A percentile compares a stretch with the other conserved stretches of the same genome.
These are phyloP conservation scores for Puccinia novopanici DNA, from an alignment of 1,284 basidiomycete genomes.

Conservation along the genomic window DNA sequence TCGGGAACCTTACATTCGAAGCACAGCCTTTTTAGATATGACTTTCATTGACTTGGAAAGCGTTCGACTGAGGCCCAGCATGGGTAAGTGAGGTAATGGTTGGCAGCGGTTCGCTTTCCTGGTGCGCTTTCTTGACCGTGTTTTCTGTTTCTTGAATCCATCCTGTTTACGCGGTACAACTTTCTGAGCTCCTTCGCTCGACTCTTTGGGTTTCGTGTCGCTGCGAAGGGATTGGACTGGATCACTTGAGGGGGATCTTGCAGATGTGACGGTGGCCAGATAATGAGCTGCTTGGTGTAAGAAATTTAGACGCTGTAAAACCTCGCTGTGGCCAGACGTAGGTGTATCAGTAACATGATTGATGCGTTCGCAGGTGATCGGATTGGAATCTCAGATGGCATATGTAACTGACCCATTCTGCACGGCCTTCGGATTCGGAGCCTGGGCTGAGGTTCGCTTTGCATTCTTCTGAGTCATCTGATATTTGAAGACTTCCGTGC, in stretches of 20 bases:
- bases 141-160: neutral
- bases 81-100: slow-evolving; percentile 6
- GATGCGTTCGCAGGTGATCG: no score
- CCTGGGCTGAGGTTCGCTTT: no score
- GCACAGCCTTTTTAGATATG: slow-evolving; percentile 34
- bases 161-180: neutral
- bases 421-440: no score
- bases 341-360: neutral
- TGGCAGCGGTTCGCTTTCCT: neutral
- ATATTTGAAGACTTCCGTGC: no score
- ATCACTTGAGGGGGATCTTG: neutral
- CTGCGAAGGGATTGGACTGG: neutral
- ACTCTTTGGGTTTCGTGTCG: neutral
- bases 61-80: slow-evolving; percentile 34
- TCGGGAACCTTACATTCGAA: slow-evolving; percentile 31
- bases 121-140: neutral
- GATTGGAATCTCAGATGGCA: no score
- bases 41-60: slow-evolving; percentile 36
- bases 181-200: neutral
- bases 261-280: slow-evolving; percentile 12
- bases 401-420: no score
- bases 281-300: slow-evolving; percentile 44
- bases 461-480: no score
- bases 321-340: neutral
- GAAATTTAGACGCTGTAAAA: slow-evolving; percentile 39